Evolutionary conservation across 2,329 filamentous ascomycete genomes (phyloP).

Genomic region (Didymella arachidicola): DNA sequence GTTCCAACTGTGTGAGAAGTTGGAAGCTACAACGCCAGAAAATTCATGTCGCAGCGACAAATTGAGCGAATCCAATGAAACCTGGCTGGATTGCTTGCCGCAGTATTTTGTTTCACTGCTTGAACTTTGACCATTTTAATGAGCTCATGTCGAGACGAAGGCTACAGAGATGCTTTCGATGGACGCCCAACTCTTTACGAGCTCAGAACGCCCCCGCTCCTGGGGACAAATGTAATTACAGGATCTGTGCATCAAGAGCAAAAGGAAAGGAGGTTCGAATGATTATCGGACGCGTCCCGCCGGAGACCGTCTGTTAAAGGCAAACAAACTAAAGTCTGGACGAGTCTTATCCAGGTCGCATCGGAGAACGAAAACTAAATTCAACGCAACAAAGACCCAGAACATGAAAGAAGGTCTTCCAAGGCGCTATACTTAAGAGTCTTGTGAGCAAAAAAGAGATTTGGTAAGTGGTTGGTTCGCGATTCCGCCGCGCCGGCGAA

Average conservation of each 20-base stretch:
- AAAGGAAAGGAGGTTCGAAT: not conserved
- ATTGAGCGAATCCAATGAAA: not conserved
- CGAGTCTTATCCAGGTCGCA: no score
- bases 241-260: not conserved
- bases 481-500: not conserved
- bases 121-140: no score
- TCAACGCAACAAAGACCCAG: not conserved
- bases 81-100: no score
- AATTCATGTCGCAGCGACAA: not conserved
- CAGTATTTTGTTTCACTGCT: no score
- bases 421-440: not conserved
- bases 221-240: no score
- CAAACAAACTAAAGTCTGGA: no score
- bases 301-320: not conserved
- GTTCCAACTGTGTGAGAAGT: no score
- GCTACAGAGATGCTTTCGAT: not conserved
- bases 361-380: not conserved
- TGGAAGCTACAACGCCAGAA: no score
- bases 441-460: not conserved
- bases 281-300: not conserved
- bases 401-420: not conserved
- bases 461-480: not conserved
- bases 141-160: not conserved
- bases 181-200: not conserved
- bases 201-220: no score